These are phyloP conservation scores for Trichosporon faecale DNA, from an alignment of 1,284 basidiomycete species.

Conservation along the genomic window DNA sequence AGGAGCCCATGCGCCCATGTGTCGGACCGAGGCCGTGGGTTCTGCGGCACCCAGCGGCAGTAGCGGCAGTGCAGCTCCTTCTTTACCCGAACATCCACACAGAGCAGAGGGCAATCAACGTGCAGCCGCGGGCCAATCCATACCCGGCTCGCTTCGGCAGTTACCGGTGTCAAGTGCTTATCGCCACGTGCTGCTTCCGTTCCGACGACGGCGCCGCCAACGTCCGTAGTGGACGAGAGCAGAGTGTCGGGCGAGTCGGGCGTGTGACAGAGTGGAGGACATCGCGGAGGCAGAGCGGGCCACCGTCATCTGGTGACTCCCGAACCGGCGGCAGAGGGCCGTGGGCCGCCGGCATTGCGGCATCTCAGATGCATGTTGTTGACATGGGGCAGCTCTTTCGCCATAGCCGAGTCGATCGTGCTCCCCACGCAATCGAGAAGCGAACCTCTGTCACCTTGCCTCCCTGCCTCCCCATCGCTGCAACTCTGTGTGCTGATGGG, in stretches of 20 bases:
- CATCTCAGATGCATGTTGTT: too few relatives aligned
- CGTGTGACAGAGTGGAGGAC: background rate
- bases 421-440: too few relatives aligned
- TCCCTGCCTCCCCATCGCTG: too few relatives aligned
- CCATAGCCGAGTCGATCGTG: too few relatives aligned
- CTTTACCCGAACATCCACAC: background rate
- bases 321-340: too few relatives aligned
- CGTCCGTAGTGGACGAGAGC: background rate
- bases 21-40: background rate
- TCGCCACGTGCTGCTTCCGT: constrained; percentile 3
- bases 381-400: too few relatives aligned
- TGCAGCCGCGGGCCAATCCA: background rate
- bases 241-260: background rate
- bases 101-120: background rate
- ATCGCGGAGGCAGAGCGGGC: background rate
- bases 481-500: too few relatives aligned
- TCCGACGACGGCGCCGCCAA: background rate
- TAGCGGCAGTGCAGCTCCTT: background rate
- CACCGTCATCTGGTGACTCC: background rate
- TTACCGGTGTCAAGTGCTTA: background rate
- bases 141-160: background rate
- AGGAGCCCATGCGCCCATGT: background rate
- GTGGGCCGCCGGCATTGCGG: too few relatives aligned
- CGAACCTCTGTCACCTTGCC: too few relatives aligned
- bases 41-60: background rate